Evolutionary conservation across 345 rosid genomes (phyloP).

Genomic region (Durio zibethinus): DNA sequence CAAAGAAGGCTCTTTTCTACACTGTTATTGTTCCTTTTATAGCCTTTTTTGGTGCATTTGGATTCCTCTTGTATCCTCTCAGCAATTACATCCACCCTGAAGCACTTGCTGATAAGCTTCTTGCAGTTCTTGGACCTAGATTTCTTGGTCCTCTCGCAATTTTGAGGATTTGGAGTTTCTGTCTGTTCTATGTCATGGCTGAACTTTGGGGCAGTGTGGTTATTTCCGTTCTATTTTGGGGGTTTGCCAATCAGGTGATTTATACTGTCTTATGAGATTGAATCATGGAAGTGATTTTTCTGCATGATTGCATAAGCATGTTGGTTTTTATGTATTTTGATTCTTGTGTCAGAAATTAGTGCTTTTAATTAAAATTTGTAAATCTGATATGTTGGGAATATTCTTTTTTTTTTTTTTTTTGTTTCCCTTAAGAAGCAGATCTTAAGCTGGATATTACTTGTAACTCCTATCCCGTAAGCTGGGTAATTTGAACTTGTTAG

Average conservation of each 20-base stretch:
- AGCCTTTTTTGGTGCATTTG: constrained; percentile 91
- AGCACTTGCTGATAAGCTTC: constrained; percentile 81
- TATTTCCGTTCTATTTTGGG: constrained; percentile 95
- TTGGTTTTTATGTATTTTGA: neutral
- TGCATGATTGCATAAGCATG: neutral
- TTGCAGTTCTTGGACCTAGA: constrained; percentile 71
- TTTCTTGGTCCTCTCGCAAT: constrained; percentile 97
- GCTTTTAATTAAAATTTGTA: neutral
- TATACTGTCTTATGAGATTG: constrained; percentile 6
- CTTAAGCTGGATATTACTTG: neutral
- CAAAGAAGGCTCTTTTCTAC: constrained; percentile 85
- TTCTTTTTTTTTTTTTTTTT: neutral
- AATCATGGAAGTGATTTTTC: neutral
- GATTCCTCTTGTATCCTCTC: constrained; percentile 88
- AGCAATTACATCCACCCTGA: constrained; percentile 80
- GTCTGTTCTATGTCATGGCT: constrained; percentile 99
- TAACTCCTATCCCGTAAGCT: neutral
- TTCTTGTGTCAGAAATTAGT: neutral
- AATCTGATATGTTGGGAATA: neutral
- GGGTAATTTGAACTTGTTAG: neutral
- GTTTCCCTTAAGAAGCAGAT: neutral
- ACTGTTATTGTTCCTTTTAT: constrained; percentile 84
- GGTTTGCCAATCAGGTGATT: constrained; percentile 92
- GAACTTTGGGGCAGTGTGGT: constrained; percentile 99
- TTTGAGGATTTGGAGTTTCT: constrained; percentile 93